A percentile compares a stretch with the other conserved stretches of the same genome.
phyloP scores from a whole-genome alignment of 2,329 filamentous ascomycete genomes.

The Clarireedia paspali region DNA sequence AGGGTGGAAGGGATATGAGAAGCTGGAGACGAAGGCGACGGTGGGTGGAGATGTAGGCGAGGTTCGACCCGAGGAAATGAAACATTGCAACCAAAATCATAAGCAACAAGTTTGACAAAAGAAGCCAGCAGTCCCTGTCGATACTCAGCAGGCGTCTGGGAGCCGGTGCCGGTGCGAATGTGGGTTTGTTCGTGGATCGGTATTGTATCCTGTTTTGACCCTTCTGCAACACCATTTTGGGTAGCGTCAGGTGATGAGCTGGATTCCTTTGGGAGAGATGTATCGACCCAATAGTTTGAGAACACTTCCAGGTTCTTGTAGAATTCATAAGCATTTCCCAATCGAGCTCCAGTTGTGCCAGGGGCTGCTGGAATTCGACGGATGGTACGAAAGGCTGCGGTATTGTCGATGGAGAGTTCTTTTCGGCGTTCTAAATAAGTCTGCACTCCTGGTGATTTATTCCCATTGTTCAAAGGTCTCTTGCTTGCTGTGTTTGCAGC shows the following conservation, averaged over 20 bases:
- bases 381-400: constrained; percentile 53
- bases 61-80: constrained; percentile 49
- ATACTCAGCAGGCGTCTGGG: constrained; percentile 50
- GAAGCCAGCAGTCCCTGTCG: constrained; percentile 49
- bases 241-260: constrained; percentile 13
- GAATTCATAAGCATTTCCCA: constrained; percentile 60
- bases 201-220: constrained; percentile 15
- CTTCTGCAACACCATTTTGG: constrained; percentile 7
- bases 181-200: constrained; percentile 15
- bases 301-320: constrained; percentile 54
- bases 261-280: constrained; percentile 32
- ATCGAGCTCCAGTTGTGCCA: constrained; percentile 44
- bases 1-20: constrained; percentile 51
- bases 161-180: constrained; percentile 41
- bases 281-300: constrained; percentile 55
- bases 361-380: constrained; percentile 47
- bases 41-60: constrained; percentile 43
- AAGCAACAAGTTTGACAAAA: constrained; percentile 57
- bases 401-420: constrained; percentile 49
- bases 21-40: constrained; percentile 28
- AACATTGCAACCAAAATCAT: constrained; percentile 59
- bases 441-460: constrained; percentile 47
- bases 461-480: constrained; percentile 43
- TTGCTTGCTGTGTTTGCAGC: constrained; percentile 41
- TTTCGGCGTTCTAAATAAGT: constrained; percentile 50